Conservation (phyloP, 164 flowering plant genomes). For the Chloranthus sessilifolius region DNA sequence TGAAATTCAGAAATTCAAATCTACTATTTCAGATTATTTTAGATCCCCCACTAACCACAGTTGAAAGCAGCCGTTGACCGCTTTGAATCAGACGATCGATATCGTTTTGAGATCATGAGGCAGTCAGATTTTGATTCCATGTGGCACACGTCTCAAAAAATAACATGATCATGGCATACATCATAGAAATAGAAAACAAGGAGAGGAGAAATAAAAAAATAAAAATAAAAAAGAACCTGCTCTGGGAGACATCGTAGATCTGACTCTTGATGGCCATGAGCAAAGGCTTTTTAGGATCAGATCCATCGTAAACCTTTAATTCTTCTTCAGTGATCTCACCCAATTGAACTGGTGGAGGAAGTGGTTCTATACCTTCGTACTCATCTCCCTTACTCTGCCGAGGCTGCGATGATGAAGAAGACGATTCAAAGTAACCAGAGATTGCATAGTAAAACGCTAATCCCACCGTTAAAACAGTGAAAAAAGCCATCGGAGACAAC, state of each 20-base stretch:
- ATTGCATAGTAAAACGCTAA: slow-evolving; percentile 40
- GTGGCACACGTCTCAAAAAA: too few relatives aligned
- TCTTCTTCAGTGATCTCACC: slow-evolving; percentile 88
- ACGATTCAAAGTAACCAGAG: slow-evolving; percentile 31
- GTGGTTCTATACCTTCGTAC: slow-evolving; percentile 57
- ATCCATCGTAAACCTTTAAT: slow-evolving; percentile 72
- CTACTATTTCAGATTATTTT: too few relatives aligned
- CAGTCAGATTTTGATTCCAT: too few relatives aligned
- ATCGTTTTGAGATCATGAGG: too few relatives aligned
- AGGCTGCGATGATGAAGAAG: slow-evolving; percentile 23
- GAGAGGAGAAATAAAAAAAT: not conserved
- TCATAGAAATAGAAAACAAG: not conserved
- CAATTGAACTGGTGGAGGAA: slow-evolving; percentile 92
- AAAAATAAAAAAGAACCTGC: slow-evolving; percentile 38
- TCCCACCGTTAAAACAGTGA: slow-evolving; percentile 54
- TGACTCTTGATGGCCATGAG: slow-evolving; percentile 98
- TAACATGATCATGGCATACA: not conserved
- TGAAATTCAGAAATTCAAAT: too few relatives aligned
- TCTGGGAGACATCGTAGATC: slow-evolving; percentile 93
- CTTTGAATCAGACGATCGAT: too few relatives aligned
- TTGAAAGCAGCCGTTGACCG: too few relatives aligned
- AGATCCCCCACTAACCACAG: too few relatives aligned
- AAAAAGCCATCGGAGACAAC: slow-evolving; percentile 76
- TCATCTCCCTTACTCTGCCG: slow-evolving; percentile 7
- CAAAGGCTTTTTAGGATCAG: slow-evolving; percentile 78